phyloP scores from a whole-genome alignment of 805 yeast species.

The Barnettozyma sucrosica region DNA sequence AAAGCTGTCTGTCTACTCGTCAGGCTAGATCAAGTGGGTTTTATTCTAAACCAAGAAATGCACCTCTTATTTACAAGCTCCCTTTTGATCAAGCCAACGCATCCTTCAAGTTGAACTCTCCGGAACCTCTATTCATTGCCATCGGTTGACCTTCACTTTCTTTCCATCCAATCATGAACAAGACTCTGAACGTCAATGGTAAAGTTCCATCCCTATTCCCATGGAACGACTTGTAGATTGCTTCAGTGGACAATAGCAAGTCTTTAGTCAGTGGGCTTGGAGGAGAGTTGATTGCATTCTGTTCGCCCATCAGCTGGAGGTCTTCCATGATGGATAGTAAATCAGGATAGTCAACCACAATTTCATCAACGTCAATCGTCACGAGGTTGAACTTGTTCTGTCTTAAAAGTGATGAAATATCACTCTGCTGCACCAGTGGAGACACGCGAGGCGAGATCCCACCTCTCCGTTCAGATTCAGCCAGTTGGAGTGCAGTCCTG shows the following conservation, averaged over 20 bases:
- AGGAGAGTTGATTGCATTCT: slow-evolving; percentile 51
- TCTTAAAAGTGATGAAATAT: slow-evolving; percentile 66
- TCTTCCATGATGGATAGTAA: slow-evolving; percentile 62
- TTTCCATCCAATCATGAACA: slow-evolving; percentile 89
- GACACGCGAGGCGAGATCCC: slow-evolving; percentile 78
- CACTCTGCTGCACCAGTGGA: slow-evolving; percentile 74
- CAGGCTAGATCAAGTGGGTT: no score
- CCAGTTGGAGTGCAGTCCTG: slow-evolving; percentile 72
- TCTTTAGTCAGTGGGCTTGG: slow-evolving; percentile 45
- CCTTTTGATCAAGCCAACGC: slow-evolving; percentile 30
- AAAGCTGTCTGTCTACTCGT: no score
- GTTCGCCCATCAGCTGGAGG: slow-evolving; percentile 79
- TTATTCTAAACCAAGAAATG: no score
- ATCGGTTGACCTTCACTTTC: slow-evolving; percentile 62
- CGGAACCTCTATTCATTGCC: slow-evolving; percentile 70
- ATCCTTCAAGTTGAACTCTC: slow-evolving; percentile 62
- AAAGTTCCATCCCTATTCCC: slow-evolving; percentile 52
- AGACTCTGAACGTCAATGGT: slow-evolving; percentile 77
- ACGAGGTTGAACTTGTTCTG: slow-evolving; percentile 74
- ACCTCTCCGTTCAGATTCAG: slow-evolving; percentile 74
- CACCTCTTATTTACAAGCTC: no score
- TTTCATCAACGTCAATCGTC: slow-evolving; percentile 80
- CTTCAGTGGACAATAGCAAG: slow-evolving; percentile 66
- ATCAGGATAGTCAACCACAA: slow-evolving; percentile 74
- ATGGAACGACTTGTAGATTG: slow-evolving; percentile 66